phyloP scores from a whole-genome alignment of 1,284 basidiomycete species.

The Ceratobasidium sp. region DNA sequence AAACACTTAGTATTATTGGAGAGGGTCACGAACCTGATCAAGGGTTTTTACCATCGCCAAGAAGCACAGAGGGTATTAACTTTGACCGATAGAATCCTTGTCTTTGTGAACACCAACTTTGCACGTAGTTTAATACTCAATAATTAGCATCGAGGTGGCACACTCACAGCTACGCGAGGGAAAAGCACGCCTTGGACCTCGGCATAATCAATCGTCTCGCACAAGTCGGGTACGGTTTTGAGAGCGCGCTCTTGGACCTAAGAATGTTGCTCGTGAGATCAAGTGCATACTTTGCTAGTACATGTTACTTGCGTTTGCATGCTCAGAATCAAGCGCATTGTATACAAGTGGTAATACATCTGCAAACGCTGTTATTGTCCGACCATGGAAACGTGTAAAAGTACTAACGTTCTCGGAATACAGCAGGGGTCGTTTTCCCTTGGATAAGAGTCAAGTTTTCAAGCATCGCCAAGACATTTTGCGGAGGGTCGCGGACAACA shows the following conservation, averaged over 20 bases:
- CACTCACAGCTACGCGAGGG: conserved; percentile 82
- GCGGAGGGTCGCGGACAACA: conserved; percentile 90
- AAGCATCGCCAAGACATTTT: conserved; percentile 92
- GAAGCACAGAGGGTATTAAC: conserved; percentile 89
- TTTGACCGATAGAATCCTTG: conserved; percentile 84
- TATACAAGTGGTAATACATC: conserved; percentile 96
- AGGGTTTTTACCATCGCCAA: conserved; percentile 91
- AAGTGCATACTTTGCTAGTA: background rate
- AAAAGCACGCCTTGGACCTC: conserved; percentile 87
- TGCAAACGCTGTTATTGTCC: conserved; percentile 47
- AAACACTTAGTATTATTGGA: too few species aligned
- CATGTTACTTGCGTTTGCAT: conserved; percentile 64
- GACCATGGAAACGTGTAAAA: background rate
- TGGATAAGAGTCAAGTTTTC: conserved; percentile 90
- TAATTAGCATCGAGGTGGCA: background rate
- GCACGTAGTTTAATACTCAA: conserved; percentile 17
- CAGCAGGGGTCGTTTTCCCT: conserved; percentile 83
- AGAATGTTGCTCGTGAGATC: conserved; percentile 41
- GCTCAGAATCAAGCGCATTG: conserved; percentile 92
- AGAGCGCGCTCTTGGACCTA: conserved; percentile 93
- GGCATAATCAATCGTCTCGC: conserved; percentile 92
- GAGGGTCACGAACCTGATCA: conserved; percentile 81
- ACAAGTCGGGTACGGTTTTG: conserved; percentile 82
- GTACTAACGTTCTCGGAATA: conserved; percentile 84
- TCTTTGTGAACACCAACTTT: conserved; percentile 88